phyloP scores from a whole-genome alignment of 2,329 filamentous ascomycete species.

The Basipetospora chlamydospora region DNA sequence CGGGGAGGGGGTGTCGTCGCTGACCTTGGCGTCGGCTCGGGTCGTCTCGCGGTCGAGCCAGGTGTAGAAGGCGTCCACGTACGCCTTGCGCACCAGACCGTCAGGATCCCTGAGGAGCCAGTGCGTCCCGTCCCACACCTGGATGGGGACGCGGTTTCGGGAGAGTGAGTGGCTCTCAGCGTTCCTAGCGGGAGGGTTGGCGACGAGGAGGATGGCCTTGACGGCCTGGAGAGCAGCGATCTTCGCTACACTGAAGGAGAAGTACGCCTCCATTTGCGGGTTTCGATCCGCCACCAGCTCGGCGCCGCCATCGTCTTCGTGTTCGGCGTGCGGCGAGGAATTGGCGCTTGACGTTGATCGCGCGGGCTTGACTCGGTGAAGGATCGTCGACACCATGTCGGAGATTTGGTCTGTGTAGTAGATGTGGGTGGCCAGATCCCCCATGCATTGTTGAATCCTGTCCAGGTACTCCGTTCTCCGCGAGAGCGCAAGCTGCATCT shows the following conservation, averaged over 20 bases:
- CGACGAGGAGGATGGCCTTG: constrained; percentile 68
- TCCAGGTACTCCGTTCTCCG: constrained; percentile 47
- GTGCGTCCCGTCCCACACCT: constrained; percentile 92
- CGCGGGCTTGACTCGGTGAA: constrained; percentile 61
- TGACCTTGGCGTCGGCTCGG: constrained; percentile 45
- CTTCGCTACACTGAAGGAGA: constrained; percentile 39
- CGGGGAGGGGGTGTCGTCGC: constrained; percentile 36
- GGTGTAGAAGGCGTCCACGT: constrained; percentile 66
- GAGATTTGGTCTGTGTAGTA: constrained; percentile 95
- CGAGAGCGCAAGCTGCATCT: constrained; percentile 17
- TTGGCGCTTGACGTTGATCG: constrained; percentile 24
- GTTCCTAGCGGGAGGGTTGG: constrained; percentile 51
- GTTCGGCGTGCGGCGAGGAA: constrained; percentile 29
- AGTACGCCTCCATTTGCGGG: constrained; percentile 34
- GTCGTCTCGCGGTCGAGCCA: constrained; percentile 78
- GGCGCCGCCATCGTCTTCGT: constrained; percentile 27
- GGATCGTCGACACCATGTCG: constrained; percentile 78
- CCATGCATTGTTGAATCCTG: constrained; percentile 68
- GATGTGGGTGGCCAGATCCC: constrained; percentile 82
- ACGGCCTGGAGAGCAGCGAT: constrained; percentile 60
- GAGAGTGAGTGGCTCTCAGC: constrained; percentile 48
- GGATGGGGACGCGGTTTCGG: constrained; percentile 60
- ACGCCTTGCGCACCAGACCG: constrained; percentile 66
- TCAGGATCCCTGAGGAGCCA: constrained; percentile 77
- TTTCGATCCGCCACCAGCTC: constrained; percentile 24